phyloP scores from a whole-genome alignment of 768 basidiomycete species.

The Porphyrellus cyaneotinctus region DNA sequence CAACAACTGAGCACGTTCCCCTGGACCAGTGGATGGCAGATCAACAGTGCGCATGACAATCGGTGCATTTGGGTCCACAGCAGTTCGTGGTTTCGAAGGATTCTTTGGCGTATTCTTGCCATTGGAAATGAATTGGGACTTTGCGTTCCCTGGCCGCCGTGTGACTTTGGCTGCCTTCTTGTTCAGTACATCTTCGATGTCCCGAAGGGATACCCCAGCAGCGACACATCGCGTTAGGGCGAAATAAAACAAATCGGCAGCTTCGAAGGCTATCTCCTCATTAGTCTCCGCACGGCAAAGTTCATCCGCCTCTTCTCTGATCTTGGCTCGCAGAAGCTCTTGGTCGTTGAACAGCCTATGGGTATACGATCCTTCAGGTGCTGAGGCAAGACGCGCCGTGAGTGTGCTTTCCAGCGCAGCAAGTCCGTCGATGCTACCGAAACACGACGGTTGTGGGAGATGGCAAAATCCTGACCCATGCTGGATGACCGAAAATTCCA shows the following conservation, averaged over 20 bases:
- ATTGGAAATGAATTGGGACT: constrained; percentile 62
- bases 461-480: constrained; percentile 94
- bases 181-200: constrained; percentile 83
- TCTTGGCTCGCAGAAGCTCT: constrained; percentile 82
- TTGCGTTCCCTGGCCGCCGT: constrained; percentile 87
- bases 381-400: constrained; percentile 60
- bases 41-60: constrained; percentile 80
- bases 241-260: constrained; percentile 94
- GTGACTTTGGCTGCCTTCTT: constrained; percentile 82
- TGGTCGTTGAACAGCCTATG: constrained; percentile 79
- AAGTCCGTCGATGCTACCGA: constrained; percentile 77
- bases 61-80: constrained; percentile 34
- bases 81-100: constrained; percentile 19
- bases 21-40: constrained; percentile 43
- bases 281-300: constrained; percentile 77
- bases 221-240: constrained; percentile 80
- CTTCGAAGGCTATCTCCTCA: constrained; percentile 89
- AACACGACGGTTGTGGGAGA: constrained; percentile 82
- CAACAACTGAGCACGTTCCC: constrained; percentile 66
- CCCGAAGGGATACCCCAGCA: constrained; percentile 74
- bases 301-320: constrained; percentile 98
- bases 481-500: constrained; percentile 88
- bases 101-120: constrained; percentile 29
- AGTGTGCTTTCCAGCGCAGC: constrained; percentile 79
- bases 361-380: constrained; percentile 92